Conservation (phyloP, 257 asterid species). For the Lavandula angustifolia region DNA sequence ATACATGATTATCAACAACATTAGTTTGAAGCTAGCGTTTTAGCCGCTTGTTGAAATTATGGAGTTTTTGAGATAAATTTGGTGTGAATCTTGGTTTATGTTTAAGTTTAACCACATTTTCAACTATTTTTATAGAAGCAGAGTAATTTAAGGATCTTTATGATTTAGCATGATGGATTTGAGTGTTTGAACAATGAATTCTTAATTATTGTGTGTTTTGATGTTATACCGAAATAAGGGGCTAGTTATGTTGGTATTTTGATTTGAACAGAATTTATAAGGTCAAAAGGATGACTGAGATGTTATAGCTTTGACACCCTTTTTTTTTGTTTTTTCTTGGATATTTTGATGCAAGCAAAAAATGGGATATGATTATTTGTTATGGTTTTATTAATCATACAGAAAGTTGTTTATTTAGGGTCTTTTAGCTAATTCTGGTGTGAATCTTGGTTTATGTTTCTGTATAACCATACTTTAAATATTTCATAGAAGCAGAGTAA, state of each 20-base stretch:
- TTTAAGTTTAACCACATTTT: not conserved
- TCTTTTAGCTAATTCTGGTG: conserved; percentile 11
- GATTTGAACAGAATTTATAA: not conserved
- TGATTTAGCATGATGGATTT: not conserved
- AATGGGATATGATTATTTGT: conserved; percentile 5
- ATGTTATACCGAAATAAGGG: conserved; percentile 2
- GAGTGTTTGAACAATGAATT: conserved; percentile 12
- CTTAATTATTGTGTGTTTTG: conserved; percentile 20
- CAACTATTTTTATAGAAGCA: not conserved
- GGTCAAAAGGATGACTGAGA: conserved; percentile 6
- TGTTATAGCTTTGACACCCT: conserved; percentile 1
- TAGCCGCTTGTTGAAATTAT: too few species aligned
- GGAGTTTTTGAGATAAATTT: conserved; percentile 10
- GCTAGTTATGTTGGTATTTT: conserved; percentile 10
- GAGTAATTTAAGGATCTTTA: not conserved
- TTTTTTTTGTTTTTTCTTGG: not conserved
- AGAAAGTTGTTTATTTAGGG: too few species aligned
- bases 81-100: conserved; percentile 15
- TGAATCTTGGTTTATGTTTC: conserved; percentile 17
- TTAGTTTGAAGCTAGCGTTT: too few species aligned
- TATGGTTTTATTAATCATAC: conserved; percentile 32
- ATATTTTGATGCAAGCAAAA: not conserved
- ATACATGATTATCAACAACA: too few species aligned
- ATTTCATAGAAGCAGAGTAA: not conserved
- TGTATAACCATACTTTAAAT: not conserved